Conservation (phyloP, 805 yeast species). For the Candida tibetensis region DNA sequence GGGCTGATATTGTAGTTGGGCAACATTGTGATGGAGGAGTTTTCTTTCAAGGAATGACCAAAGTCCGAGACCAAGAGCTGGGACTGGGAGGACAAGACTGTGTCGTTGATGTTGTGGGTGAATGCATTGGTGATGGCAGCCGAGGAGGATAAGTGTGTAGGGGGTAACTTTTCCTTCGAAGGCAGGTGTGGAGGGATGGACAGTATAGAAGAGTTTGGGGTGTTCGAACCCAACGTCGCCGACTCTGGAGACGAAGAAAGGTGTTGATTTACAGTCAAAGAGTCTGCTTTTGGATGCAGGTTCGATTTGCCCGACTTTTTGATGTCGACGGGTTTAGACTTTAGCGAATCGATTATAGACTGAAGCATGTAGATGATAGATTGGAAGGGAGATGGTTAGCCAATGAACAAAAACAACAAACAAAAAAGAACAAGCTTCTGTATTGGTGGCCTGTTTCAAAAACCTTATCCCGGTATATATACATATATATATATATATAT, state of each 20-base stretch:
- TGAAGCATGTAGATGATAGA: background rate
- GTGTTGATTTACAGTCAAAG: background rate
- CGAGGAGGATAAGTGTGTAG: constrained; percentile 3
- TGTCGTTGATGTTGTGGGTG: constrained; percentile 9
- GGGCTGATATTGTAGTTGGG: constrained; percentile 39
- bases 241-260: constrained; percentile 5
- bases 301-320: background rate
- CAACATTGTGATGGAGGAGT: constrained; percentile 35
- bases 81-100: constrained; percentile 10
- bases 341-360: background rate
- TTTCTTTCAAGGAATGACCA: constrained; percentile 25
- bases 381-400: no score
- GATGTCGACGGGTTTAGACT: background rate
- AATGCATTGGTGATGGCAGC: constrained; percentile 4
- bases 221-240: constrained; percentile 1
- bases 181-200: constrained; percentile 4
- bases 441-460: no score
- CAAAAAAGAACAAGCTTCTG: no score
- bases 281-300: background rate
- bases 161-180: background rate
- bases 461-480: no score
- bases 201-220: constrained; percentile 3
- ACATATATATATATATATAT: no score
- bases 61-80: constrained; percentile 18
- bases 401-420: no score